Evolutionary conservation across 148 eudicot genomes (phyloP).

Genomic region (Cornus florida): DNA sequence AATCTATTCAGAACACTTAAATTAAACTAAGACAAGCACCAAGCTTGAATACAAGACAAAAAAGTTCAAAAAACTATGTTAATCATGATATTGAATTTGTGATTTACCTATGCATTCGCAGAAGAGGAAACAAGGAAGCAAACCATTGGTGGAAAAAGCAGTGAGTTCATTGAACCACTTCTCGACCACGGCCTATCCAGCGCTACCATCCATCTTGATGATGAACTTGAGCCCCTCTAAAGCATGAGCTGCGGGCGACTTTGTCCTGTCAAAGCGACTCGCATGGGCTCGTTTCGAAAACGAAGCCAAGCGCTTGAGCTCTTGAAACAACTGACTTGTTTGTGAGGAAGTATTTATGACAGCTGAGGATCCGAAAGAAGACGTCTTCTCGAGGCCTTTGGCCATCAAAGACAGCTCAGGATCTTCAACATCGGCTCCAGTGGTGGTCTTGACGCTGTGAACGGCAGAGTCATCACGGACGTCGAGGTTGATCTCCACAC

Average conservation of each 20-base stretch:
- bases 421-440: too few relatives aligned
- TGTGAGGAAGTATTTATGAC: constrained; percentile 31
- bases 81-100: too few relatives aligned
- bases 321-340: constrained; percentile 33
- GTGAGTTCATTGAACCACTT: constrained; percentile 29
- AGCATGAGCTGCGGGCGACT: constrained; percentile 34
- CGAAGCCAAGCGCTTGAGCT: constrained; percentile 39
- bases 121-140: constrained; percentile 32
- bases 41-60: too few relatives aligned
- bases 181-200: constrained; percentile 36
- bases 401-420: too few relatives aligned
- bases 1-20: neutral
- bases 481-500: too few relatives aligned
- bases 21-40: too few relatives aligned
- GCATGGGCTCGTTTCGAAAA: constrained; percentile 14
- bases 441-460: too few relatives aligned
- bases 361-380: constrained; percentile 26
- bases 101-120: constrained; percentile 29
- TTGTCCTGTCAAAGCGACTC: constrained; percentile 26
- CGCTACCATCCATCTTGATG: constrained; percentile 33
- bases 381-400: constrained; percentile 26
- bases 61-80: too few relatives aligned
- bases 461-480: too few relatives aligned
- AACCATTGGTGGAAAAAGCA: constrained; percentile 17
- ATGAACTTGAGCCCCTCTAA: constrained; percentile 38